Base-by-base conservation (phyloP, 2,329 filamentous ascomycete species). In the Botrytis medusae region DNA sequence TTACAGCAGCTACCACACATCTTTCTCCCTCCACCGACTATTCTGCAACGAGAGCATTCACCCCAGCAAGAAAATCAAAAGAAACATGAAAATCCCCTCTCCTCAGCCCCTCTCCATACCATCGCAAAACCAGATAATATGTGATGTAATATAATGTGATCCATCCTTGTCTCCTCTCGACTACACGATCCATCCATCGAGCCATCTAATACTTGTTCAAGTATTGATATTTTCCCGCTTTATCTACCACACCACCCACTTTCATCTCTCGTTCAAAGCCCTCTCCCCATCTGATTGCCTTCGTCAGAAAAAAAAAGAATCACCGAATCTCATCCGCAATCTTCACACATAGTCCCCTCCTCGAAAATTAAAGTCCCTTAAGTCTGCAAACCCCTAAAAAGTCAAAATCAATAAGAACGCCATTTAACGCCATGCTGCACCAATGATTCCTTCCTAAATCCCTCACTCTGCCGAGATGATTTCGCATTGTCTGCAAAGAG, bases 381-480 rank as follows among this genome's bases (percentile, higher is more conserved):
- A 61, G 25, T 62, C 60, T n/a, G 34, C 59, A 25, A 62, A 62
- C 2, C 37, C 37, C 60, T 20, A 8, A 29, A 44, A 37, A 42
- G 5, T 16, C 25, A 42, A 42, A 44, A 44, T 29, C 0, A 29
- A 25, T 12, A 40, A 51, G 34, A 42, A 54, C 44, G 29, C 32
- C 32, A 51, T 22, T 10, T 14, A 68, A 68, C 64, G 46, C 64
- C 64, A 54, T 54, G 64, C 64, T 68, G 34, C 46, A 20, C 64
- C 46, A 68, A 20, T 51, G 44, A 68, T 54, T 44, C 34, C 34
- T n/a, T 40, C 46, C 34, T 68, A 46, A 32, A 18, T 54, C 46
- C 34, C 51, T 48, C 32, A 6, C 37, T 32, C 34, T 42, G 10
- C 18, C 14, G 22, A 22, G 10, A 20, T 29, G 20, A 46, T 48